Evolutionary conservation across 768 basidiomycete genomes (phyloP).

Genomic region (Amanita exitialis): DNA sequence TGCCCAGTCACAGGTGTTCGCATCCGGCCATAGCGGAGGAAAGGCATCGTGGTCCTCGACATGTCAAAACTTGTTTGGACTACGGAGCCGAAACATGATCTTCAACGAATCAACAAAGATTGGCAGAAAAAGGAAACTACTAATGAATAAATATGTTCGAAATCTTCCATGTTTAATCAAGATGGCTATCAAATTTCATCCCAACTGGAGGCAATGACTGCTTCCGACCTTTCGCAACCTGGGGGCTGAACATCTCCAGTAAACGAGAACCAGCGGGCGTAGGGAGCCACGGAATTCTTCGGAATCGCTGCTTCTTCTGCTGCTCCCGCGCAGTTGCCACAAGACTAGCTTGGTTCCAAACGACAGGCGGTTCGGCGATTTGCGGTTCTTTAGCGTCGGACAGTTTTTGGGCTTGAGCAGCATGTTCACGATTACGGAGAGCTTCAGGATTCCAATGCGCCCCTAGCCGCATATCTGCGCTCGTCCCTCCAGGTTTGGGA

Average conservation of each 20-base stretch:
- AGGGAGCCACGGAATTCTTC: background rate
- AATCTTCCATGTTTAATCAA: background rate
- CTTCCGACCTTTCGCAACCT: background rate
- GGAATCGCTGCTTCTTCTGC: background rate
- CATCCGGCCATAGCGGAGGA: no score
- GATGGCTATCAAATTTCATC: background rate
- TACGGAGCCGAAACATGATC: no score
- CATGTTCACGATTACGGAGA: background rate
- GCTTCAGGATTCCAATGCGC: constrained; percentile 1
- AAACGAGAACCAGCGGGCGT: constrained; percentile 3
- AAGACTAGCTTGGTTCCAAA: constrained; percentile 5
- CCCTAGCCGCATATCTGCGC: background rate
- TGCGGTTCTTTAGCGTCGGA: background rate
- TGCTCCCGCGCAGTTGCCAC: background rate
- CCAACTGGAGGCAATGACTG: background rate
- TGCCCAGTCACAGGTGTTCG: no score
- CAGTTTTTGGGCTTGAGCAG: background rate
- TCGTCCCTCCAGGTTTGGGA: background rate
- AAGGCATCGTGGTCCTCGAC: no score
- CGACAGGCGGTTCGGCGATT: background rate
- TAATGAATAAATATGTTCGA: background rate
- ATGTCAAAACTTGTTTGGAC: no score
- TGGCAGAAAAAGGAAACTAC: no score
- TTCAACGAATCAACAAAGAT: no score
- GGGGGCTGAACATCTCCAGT: constrained; percentile 1